These are phyloP conservation scores for Lagenaria siceraria DNA, from an alignment of 306 rosid genomes.

Conservation along the genomic window DNA sequence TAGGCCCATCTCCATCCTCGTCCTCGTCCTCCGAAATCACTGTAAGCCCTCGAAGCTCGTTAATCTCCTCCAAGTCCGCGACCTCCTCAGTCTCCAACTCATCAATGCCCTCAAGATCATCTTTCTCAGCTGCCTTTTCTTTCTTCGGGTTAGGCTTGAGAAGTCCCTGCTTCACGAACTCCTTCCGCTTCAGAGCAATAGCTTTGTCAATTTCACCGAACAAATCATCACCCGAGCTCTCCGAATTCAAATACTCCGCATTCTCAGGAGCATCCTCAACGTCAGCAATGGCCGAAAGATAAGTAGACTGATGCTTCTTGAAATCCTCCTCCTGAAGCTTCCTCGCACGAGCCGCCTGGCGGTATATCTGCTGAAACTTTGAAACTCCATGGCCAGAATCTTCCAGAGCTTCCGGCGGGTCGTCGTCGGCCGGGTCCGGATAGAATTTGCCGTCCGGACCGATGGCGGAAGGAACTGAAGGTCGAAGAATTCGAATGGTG, in stretches of 20 bases:
- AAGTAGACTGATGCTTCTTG: slow-evolving; percentile 64
- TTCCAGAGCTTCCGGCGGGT: slow-evolving; percentile 68
- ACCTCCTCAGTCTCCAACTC: slow-evolving; percentile 67
- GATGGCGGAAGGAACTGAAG: slow-evolving; percentile 33
- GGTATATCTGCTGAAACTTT: slow-evolving; percentile 63
- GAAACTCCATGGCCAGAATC: slow-evolving; percentile 71
- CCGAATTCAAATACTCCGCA: slow-evolving; percentile 9
- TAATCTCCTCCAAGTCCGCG: slow-evolving; percentile 68
- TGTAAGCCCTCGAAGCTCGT: slow-evolving; percentile 45
- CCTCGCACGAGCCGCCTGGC: slow-evolving; percentile 70
- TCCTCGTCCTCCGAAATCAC: slow-evolving; percentile 21
- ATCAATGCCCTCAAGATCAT: slow-evolving; percentile 12
- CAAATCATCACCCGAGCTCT: slow-evolving; percentile 47
- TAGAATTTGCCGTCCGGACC: slow-evolving; percentile 61
- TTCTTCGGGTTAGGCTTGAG: slow-evolving; percentile 70
- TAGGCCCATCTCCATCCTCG: slow-evolving; percentile 17
- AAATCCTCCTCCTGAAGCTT: slow-evolving; percentile 54
- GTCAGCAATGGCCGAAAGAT: slow-evolving; percentile 74
- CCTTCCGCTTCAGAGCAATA: slow-evolving; percentile 72
- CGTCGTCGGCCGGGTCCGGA: slow-evolving; percentile 71
- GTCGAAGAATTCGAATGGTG: slow-evolving; percentile 10
- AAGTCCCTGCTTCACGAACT: slow-evolving; percentile 80
- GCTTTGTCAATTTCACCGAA: slow-evolving; percentile 84
- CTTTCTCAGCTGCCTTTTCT: slow-evolving; percentile 3
- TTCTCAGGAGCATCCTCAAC: slow-evolving; percentile 54